Evolutionary conservation across 768 basidiomycete species (phyloP), one percentile per base, ranked within the genome.

Genomic region (Russula earlei): DNA sequence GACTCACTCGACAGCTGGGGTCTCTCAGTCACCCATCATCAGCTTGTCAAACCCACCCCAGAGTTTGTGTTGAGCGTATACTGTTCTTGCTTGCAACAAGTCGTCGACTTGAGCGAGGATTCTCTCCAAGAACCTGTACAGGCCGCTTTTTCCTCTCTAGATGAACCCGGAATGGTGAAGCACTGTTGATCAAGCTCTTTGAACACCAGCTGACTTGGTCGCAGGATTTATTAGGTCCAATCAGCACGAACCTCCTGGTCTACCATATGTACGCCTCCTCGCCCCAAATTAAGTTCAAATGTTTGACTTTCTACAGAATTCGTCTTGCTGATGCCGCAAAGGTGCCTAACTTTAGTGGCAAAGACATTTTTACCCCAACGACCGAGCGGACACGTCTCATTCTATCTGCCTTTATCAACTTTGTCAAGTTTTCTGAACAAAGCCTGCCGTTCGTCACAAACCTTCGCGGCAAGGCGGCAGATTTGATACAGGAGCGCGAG

Each of bases 381-480:
- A 72, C 81, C 25, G 79, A 84, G 40, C 83, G 93, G 27, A 88
- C 91, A 0, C 76, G 85, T 27, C 75, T 79, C 50, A 74, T 87
- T 38, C 78, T 96, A 60, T 90, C 89, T 34, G 91, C 87, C 2
- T 87, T 95, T 62, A 89, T 94, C 74, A 96, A 96, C 70, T 91
- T 94, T 67, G 81, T 91, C 69, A 91, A 90, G 69, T 95, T 93
- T 68, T 84, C 83, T 14, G 87, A 84, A 62, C 86, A 90, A 62
- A 83, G 82, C 62, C 75, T 78, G 38, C 68, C 75, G 2, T 83
- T 86, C 57, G 74, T 86, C 17, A 73, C 74, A 53, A 75, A 77
- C n/a, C 70, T 92, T 24, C 77, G 82, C 41, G 79, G 82, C 12
- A 74, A 77, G 55, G 84, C 83, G 11, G 69, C 80, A 17, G 68